These are phyloP conservation scores for Phytophthora podocarpi DNA, from an alignment of 352 stramenopile species.

Conservation along the genomic window DNA sequence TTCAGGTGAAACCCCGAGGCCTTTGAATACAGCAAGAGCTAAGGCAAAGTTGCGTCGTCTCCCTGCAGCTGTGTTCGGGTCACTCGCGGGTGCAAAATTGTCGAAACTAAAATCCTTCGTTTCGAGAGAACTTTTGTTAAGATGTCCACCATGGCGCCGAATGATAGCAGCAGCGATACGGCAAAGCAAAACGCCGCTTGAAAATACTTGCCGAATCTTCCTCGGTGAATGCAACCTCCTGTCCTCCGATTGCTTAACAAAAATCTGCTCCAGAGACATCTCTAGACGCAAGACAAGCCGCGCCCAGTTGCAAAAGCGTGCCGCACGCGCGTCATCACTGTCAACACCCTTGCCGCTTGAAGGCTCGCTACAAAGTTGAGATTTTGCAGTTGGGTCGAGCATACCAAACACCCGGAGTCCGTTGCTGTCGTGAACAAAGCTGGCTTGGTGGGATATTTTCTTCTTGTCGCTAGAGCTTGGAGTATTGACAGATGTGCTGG, in stretches of 20 bases:
- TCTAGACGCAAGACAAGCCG: conserved; percentile 15
- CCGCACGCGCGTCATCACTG: conserved; percentile 3
- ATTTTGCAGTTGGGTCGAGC: conserved; percentile 37
- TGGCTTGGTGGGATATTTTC: not conserved
- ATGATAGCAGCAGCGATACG: conserved; percentile 35
- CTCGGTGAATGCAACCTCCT: conserved; percentile 6
- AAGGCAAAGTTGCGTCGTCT: conserved; percentile 21
- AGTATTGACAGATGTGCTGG: not conserved
- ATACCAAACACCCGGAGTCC: conserved; percentile 45
- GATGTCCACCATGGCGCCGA: conserved; percentile 3
- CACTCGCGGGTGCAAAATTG: not conserved
- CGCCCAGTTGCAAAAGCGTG: conserved; percentile 21
- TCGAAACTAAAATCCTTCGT: not conserved
- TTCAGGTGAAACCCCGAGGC: conserved; percentile 11
- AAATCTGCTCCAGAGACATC: conserved; percentile 22
- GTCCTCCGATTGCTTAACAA: not conserved
- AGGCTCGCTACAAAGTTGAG: not conserved
- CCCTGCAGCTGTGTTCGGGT: conserved; percentile 11
- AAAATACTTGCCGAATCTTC: conserved; percentile 28
- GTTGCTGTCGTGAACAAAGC: conserved; percentile 18
- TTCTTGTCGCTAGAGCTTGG: not conserved
- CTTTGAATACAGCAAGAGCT: conserved; percentile 19
- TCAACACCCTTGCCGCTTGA: not conserved
- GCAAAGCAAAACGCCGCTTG: conserved; percentile 43
- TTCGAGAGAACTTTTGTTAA: not conserved